Conservation (phyloP, 116 monocot species). For the Posidonia oceanica region DNA sequence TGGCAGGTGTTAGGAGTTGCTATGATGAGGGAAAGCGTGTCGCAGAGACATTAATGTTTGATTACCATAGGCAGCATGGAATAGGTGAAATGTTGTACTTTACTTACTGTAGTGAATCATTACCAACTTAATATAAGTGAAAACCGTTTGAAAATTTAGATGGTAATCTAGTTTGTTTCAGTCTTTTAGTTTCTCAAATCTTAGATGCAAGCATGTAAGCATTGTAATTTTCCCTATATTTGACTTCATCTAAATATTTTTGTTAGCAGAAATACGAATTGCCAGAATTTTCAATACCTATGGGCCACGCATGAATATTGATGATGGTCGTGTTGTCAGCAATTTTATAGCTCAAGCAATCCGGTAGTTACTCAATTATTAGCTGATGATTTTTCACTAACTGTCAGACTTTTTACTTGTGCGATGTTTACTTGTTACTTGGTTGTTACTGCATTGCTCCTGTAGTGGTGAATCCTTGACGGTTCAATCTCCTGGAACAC, state of each 20-base stretch:
- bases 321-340: constrained; percentile 97
- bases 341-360: constrained; percentile 96
- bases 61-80: constrained; percentile 96
- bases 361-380: constrained; percentile 17
- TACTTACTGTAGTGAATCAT: neutral
- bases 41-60: constrained; percentile 92
- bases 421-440: neutral
- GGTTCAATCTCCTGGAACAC: constrained; percentile 89
- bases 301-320: constrained; percentile 96
- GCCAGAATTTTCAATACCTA: constrained; percentile 98
- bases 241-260: neutral
- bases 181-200: too few species aligned
- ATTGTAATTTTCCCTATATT: too few species aligned
- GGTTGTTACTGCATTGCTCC: neutral
- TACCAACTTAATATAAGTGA: neutral
- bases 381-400: neutral
- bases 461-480: constrained; percentile 75
- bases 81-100: constrained; percentile 23
- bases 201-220: too few species aligned
- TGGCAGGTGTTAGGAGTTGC: constrained; percentile 87
- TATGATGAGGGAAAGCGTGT: constrained; percentile 99
- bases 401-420: too few species aligned
- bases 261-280: constrained; percentile 67
- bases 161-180: too few species aligned
- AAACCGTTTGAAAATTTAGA: too few species aligned